Evolutionary conservation across 2,329 filamentous ascomycete species (phyloP).

Genomic region (Chaetomium olivaceum): DNA sequence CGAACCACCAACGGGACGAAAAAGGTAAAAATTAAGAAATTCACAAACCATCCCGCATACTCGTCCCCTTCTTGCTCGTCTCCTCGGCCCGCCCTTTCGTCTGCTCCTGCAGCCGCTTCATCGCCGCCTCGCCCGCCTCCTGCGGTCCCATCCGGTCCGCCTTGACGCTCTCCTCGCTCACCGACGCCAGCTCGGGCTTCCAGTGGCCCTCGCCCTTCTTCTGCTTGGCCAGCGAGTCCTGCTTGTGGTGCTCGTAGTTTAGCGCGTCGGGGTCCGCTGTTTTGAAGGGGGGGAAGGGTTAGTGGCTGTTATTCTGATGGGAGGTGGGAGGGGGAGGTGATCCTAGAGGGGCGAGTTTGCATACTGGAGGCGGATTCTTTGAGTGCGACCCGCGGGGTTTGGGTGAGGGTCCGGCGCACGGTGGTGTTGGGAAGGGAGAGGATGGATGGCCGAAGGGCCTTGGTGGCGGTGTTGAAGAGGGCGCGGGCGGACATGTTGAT

Average conservation of each 20-base stretch:
- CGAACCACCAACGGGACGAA: background rate
- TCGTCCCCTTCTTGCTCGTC: constrained; percentile 50
- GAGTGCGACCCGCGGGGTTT: constrained; percentile 18
- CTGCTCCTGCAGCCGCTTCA: constrained; percentile 56
- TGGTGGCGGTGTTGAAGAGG: constrained; percentile 20
- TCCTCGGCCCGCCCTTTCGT: constrained; percentile 57
- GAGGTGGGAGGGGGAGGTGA: no score
- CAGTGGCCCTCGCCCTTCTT: constrained; percentile 70
- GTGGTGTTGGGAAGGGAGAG: constrained; percentile 2
- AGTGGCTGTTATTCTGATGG: background rate
- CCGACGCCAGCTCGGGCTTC: constrained; percentile 74
- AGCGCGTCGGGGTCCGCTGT: constrained; percentile 37
- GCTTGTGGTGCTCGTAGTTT: constrained; percentile 59
- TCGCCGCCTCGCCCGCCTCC: constrained; percentile 36
- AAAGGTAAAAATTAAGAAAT: background rate
- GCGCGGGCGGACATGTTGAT: constrained; percentile 22
- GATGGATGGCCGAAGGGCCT: constrained; percentile 7
- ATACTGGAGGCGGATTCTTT: constrained; percentile 30
- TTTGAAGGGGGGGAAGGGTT: background rate
- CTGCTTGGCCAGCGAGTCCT: constrained; percentile 64
- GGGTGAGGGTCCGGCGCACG: constrained; percentile 18
- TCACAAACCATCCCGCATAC: constrained; percentile 47
- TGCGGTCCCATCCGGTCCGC: constrained; percentile 57
- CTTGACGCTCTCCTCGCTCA: constrained; percentile 76
- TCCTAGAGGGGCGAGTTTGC: background rate